phyloP scores from a whole-genome alignment of 75 land plant genomes.

The Gnetum montanum region DNA sequence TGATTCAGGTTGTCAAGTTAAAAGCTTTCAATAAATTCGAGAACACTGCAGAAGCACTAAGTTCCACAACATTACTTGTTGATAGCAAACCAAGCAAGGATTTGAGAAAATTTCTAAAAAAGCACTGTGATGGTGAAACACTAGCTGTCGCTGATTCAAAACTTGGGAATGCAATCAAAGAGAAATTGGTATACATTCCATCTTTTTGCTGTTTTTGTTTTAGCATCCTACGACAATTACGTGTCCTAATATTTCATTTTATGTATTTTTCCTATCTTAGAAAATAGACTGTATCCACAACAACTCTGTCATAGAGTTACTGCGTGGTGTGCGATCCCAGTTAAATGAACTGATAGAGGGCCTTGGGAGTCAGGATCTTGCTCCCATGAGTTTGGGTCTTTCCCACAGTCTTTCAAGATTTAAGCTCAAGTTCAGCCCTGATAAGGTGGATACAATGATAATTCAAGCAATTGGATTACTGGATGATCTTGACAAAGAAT shows the following conservation, averaged over 20 bases:
- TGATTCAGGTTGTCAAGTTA: slow-evolving; percentile 73
- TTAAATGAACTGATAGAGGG: slow-evolving; percentile 81
- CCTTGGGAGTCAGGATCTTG: slow-evolving; percentile 65
- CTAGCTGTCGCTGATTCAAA: slow-evolving; percentile 92
- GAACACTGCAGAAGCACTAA: slow-evolving; percentile 78
- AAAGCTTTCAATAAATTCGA: slow-evolving; percentile 95
- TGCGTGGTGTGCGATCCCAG: slow-evolving; percentile 82
- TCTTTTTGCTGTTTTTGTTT: not conserved
- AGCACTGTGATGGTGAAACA: slow-evolving; percentile 73
- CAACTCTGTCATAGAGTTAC: slow-evolving; percentile 70
- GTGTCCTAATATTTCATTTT: not conserved
- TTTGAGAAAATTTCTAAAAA: slow-evolving; percentile 67
- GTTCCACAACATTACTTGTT: slow-evolving; percentile 56
- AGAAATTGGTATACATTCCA: slow-evolving; percentile 50
- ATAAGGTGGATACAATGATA: slow-evolving; percentile 99
- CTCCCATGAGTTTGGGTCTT: slow-evolving; percentile 93
- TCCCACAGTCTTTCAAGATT: slow-evolving; percentile 90
- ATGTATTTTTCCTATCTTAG: slow-evolving; percentile 25
- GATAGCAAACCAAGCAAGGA: slow-evolving; percentile 91
- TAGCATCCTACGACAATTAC: not conserved
- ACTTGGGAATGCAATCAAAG: slow-evolving; percentile 85
- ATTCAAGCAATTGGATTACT: slow-evolving; percentile 94
- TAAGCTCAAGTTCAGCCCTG: slow-evolving; percentile 93
- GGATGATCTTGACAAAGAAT: slow-evolving; percentile 97
- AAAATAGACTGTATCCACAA: slow-evolving; percentile 93